Conservation (phyloP, 805 yeast species). For the Teunomyces panamensis region DNA sequence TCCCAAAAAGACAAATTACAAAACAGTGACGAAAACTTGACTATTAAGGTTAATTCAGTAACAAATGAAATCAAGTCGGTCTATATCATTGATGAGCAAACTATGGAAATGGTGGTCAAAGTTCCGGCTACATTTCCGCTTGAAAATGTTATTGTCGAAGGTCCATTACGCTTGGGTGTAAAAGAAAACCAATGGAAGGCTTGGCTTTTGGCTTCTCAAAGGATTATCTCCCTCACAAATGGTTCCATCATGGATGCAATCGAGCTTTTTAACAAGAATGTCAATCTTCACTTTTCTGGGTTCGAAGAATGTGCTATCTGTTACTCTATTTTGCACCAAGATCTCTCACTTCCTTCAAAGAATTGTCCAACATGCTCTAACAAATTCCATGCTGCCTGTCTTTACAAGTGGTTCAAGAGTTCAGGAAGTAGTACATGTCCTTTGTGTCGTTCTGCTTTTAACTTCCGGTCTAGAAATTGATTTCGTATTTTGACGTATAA, state of each 20-base stretch:
- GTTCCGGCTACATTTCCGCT: slow-evolving; percentile 80
- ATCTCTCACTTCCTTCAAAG: slow-evolving; percentile 86
- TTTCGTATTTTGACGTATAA: background rate
- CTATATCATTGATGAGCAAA: slow-evolving; percentile 83
- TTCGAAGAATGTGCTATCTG: slow-evolving; percentile 98
- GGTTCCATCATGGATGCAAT: slow-evolving; percentile 70
- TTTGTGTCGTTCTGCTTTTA: slow-evolving; percentile 72
- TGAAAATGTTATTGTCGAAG: slow-evolving; percentile 68
- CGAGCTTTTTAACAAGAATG: slow-evolving; percentile 68
- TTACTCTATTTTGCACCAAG: slow-evolving; percentile 86
- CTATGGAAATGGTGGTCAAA: slow-evolving; percentile 71
- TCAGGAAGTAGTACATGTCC: slow-evolving; percentile 94
- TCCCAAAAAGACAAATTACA: slow-evolving; percentile 33
- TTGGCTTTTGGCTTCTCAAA: slow-evolving; percentile 89
- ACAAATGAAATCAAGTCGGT: slow-evolving; percentile 68
- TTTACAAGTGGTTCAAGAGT: slow-evolving; percentile 96
- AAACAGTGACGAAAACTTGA: slow-evolving; percentile 42
- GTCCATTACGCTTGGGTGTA: slow-evolving; percentile 80
- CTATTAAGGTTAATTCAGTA: slow-evolving; percentile 58
- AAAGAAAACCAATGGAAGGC: slow-evolving; percentile 92
- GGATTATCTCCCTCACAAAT: slow-evolving; percentile 70
- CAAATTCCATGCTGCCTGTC: slow-evolving; percentile 92
- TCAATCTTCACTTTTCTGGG: slow-evolving; percentile 82
- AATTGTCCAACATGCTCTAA: slow-evolving; percentile 87
- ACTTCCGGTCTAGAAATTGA: slow-evolving; percentile 31